Base-by-base conservation (phyloP, 306 rosid species). In the Cercis canadensis region DNA sequence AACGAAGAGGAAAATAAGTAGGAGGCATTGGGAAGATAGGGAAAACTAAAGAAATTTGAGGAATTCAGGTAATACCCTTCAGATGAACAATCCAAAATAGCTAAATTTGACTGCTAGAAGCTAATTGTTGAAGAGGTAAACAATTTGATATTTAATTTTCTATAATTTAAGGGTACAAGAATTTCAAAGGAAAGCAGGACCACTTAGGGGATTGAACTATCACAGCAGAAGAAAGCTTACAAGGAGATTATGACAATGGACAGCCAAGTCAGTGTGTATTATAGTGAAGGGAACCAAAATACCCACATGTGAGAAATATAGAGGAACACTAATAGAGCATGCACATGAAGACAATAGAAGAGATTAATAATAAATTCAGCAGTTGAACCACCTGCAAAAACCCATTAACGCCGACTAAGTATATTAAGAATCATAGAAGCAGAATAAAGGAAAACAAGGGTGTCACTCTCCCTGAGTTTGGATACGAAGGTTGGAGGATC, bases 1-100 rank as follows among this genome's bases (percentile, higher is more conserved):
- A 94, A 17, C 99, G 88, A 37, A 94, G 92, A 52, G 99, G 97
- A 60, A 94, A 91, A 75, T 91, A 57, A 14, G 88, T 75, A n/a
- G 97, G 89, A 86, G 96, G 82, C 99, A 94, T 94, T 65, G 70
- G 51, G 18, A 81, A 63, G 77, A 57, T 49, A 65, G 33, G 33
- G 50, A 62, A 70, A 55, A 57, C 80, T 58, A 47, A 21, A 66
- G 16, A 71, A 46, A 45, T 40, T 18, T 11, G 21, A 46, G 68
- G 24, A 68, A 24, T 31, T 51, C 8, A 18, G 33, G 65, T 36
- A 60, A 65, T 13, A 67, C 53, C 47, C 15, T 10, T 39, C 36
- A 49, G 37, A 67, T 44, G 63, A 74, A 68, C 75, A 54, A 57
- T 47, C 41, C 52, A 63, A 73, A 75, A 50, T 47, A 78, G 53